phyloP scores from a whole-genome alignment of 495 filamentous ascomycete species.

The Lasiosphaeria miniovina region DNA sequence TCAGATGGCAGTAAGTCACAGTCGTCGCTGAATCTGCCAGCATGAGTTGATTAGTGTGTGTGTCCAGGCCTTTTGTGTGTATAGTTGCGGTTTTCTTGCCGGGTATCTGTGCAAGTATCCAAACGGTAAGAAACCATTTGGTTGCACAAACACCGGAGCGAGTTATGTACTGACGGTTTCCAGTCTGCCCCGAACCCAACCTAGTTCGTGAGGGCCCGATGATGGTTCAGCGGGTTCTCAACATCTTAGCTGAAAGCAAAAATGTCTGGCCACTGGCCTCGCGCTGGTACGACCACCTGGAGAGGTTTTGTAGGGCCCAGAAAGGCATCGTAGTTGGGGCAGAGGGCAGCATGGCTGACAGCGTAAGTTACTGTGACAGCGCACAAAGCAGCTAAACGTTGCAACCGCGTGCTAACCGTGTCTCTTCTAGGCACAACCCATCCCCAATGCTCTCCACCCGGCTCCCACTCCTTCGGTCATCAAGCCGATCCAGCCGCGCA shows the following conservation, averaged over 20 bases:
- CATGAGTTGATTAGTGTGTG: constrained; percentile 7
- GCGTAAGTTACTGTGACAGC: constrained; percentile 28
- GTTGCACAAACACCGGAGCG: not conserved
- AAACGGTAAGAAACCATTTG: constrained; percentile 28
- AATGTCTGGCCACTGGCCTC: constrained; percentile 45
- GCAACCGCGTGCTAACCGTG: not conserved
- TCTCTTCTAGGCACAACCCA: constrained; percentile 25
- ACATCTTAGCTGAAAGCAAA: constrained; percentile 39
- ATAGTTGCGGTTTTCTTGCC: constrained; percentile 48
- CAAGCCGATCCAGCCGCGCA: constrained; percentile 13
- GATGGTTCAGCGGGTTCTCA: constrained; percentile 39
- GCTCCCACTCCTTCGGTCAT: constrained; percentile 7
- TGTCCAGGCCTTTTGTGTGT: constrained; percentile 46
- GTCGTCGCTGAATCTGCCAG: not conserved
- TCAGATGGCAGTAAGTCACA: constrained; percentile 45
- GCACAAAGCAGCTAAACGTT: not conserved
- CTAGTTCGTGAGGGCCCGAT: constrained; percentile 34
- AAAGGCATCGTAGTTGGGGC: constrained; percentile 30
- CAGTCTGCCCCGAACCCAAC: constrained; percentile 37
- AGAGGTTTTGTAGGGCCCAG: constrained; percentile 38
- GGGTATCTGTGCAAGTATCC: constrained; percentile 47
- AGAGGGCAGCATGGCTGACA: constrained; percentile 48
- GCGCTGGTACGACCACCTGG: constrained; percentile 43
- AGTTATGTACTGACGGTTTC: not conserved
- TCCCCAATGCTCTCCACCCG: constrained; percentile 32